Evolutionary conservation across 2,329 filamentous ascomycete genomes (phyloP).

Genomic region (Emmonsia crescens): DNA sequence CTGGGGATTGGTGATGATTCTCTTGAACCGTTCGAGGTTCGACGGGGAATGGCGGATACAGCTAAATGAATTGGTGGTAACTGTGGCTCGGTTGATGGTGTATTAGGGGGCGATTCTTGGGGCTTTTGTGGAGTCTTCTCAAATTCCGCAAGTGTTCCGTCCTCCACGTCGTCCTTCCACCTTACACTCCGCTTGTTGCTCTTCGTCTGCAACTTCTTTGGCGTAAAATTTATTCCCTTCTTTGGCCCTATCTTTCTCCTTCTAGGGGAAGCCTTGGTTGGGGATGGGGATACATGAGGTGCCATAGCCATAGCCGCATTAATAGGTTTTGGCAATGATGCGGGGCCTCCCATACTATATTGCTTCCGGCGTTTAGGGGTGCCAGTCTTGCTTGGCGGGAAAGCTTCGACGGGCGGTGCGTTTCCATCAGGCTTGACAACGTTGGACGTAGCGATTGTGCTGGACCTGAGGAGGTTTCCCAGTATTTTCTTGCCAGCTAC

Average conservation of each 20-base stretch:
- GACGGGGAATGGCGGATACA: slow-evolving; percentile 42
- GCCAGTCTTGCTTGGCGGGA: slow-evolving; percentile 59
- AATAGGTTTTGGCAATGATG: slow-evolving; percentile 17
- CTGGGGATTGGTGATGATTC: slow-evolving; percentile 48
- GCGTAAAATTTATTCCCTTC: slow-evolving; percentile 72
- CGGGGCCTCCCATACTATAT: slow-evolving; percentile 29
- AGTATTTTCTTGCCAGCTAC: slow-evolving; percentile 68
- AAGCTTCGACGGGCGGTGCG: slow-evolving; percentile 40
- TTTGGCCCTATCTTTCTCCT: slow-evolving; percentile 56
- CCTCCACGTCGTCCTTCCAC: slow-evolving; percentile 85
- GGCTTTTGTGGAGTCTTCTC: slow-evolving; percentile 75
- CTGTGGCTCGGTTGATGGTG: slow-evolving; percentile 41
- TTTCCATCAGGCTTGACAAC: slow-evolving; percentile 83
- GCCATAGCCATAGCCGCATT: slow-evolving; percentile 23
- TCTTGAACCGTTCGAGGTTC: slow-evolving; percentile 26
- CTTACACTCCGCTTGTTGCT: slow-evolving; percentile 65
- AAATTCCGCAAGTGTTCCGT: slow-evolving; percentile 78
- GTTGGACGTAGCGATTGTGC: slow-evolving; percentile 63
- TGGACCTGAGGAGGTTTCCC: slow-evolving; percentile 64
- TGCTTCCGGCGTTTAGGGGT: slow-evolving; percentile 65
- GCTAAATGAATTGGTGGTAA: slow-evolving; percentile 35
- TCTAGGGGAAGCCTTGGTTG: slow-evolving; percentile 68
- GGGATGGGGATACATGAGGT: slow-evolving; percentile 41
- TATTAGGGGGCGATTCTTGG: slow-evolving; percentile 44
- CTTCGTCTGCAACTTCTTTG: slow-evolving; percentile 51